Conservation (phyloP, 305 asterid genomes). For the Rubia occidens region DNA sequence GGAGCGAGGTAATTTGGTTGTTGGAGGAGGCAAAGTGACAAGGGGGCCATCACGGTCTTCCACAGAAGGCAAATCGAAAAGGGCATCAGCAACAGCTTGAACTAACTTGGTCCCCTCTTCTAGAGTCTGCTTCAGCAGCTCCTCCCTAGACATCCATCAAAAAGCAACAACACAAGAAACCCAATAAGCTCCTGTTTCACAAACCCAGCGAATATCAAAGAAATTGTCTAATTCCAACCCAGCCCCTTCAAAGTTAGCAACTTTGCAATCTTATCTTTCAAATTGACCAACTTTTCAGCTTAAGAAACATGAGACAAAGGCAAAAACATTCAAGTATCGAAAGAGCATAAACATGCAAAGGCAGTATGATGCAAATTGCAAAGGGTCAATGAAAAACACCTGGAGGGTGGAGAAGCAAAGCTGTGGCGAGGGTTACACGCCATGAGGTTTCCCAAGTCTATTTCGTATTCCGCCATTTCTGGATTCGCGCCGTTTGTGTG, state of each 20-base stretch:
- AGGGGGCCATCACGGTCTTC: constrained; percentile 74
- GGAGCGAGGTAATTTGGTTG: constrained; percentile 68
- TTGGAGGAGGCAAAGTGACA: constrained; percentile 69
- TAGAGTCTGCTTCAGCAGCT: constrained; percentile 43
- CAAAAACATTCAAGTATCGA: not conserved
- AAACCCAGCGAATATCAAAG: not conserved
- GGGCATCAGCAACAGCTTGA: constrained; percentile 80
- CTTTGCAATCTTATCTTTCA: not conserved
- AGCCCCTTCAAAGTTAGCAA: not conserved
- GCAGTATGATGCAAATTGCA: not conserved
- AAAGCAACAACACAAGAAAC: constrained; percentile 1
- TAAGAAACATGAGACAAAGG: not conserved
- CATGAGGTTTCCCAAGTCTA: constrained; percentile 81
- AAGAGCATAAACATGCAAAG: not conserved
- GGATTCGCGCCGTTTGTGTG: not conserved
- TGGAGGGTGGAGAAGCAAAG: constrained; percentile 50
- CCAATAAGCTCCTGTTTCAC: not conserved
- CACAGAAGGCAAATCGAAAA: constrained; percentile 62
- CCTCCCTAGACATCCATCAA: constrained; percentile 51
- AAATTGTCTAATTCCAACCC: not conserved
- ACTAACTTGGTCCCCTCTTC: constrained; percentile 70
- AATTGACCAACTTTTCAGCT: not conserved
- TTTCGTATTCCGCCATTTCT: constrained; percentile 29
- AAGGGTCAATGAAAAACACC: constrained; percentile 27
- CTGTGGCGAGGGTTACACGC: constrained; percentile 53